Conservation (phyloP, 306 rosid species). For the Lathyrus oleraceus region DNA sequence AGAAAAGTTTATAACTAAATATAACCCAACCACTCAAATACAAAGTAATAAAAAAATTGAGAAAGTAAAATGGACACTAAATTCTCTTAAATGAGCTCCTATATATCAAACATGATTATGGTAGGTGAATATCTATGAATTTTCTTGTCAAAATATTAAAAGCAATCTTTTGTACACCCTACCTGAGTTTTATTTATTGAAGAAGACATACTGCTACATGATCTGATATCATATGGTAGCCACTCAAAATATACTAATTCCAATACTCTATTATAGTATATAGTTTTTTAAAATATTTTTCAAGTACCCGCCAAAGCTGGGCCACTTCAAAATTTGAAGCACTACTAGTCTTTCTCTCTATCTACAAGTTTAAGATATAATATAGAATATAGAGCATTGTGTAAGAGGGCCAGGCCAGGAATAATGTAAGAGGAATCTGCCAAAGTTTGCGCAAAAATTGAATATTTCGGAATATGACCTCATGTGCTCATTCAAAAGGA, state of each 20-base stretch:
- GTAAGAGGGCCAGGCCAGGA: slow-evolving; percentile 63
- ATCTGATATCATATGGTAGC: neutral
- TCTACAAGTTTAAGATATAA: slow-evolving; percentile 36
- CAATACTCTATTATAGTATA: neutral
- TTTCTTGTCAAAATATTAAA: neutral
- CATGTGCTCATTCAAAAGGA: slow-evolving; percentile 35
- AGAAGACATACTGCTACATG: neutral
- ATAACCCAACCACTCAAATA: too few species aligned
- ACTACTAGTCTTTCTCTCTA: neutral
- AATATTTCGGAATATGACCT: slow-evolving; percentile 53
- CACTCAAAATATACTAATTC: neutral
- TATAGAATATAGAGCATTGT: slow-evolving; percentile 50
- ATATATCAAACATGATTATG: too few species aligned
- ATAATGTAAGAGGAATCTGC: slow-evolving; percentile 78
- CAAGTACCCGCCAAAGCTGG: neutral
- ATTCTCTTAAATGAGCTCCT: too few species aligned
- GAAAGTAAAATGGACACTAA: too few species aligned
- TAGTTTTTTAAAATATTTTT: neutral
- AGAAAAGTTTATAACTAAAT: too few species aligned
- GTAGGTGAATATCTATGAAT: neutral
- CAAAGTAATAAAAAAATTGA: too few species aligned
- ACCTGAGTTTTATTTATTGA: neutral
- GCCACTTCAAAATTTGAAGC: neutral
- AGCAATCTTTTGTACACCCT: neutral
- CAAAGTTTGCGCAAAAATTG: slow-evolving; percentile 65